A percentile compares a stretch with the other conserved stretches of the same genome.
These are phyloP conservation scores for Calocybe gangraenosa DNA, from an alignment of 768 basidiomycete genomes.

Conservation along the genomic window DNA sequence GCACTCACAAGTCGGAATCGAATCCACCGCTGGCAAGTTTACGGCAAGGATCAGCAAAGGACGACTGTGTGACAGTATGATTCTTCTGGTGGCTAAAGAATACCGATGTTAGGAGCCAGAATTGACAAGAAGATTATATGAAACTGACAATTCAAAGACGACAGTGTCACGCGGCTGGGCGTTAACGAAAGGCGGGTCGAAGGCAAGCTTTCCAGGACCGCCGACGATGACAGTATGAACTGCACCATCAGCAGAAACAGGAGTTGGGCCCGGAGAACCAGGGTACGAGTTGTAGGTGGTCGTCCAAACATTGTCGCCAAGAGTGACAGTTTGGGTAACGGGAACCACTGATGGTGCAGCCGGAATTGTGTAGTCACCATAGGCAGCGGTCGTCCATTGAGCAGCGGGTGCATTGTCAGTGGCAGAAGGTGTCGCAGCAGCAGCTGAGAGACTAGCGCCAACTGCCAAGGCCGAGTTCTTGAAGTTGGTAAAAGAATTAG, in stretches of 20 bases:
- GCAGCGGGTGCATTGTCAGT: constrained; percentile 22
- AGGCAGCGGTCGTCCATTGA: constrained; percentile 38
- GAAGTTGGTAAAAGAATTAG: constrained; percentile 62
- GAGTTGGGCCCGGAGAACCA: constrained; percentile 50
- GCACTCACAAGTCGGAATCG: constrained; percentile 54
- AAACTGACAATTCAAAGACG: constrained; percentile 59
- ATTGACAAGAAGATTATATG: no score
- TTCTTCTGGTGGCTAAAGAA: constrained; percentile 43
- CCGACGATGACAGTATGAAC: constrained; percentile 56
- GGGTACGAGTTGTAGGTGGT: constrained; percentile 56
- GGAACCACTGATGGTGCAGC: constrained; percentile 37
- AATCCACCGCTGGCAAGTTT: constrained; percentile 42
- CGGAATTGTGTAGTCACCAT: constrained; percentile 48
- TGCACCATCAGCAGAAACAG: constrained; percentile 39
- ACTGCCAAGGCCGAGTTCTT: constrained; percentile 52
- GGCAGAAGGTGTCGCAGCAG: constrained; percentile 33
- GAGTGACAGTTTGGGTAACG: constrained; percentile 47
- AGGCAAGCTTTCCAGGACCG: constrained; percentile 40
- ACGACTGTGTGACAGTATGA: constrained; percentile 61
- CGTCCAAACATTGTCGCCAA: constrained; percentile 42
- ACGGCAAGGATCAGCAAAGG: constrained; percentile 57
- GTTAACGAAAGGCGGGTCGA: constrained; percentile 44
- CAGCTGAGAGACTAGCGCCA: constrained; percentile 44
- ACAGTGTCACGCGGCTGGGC: constrained; percentile 53
- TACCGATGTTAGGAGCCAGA: neutral